Evolutionary conservation across 2,329 filamentous ascomycete species (phyloP).

Genomic region (Intubia oerlemansii): DNA sequence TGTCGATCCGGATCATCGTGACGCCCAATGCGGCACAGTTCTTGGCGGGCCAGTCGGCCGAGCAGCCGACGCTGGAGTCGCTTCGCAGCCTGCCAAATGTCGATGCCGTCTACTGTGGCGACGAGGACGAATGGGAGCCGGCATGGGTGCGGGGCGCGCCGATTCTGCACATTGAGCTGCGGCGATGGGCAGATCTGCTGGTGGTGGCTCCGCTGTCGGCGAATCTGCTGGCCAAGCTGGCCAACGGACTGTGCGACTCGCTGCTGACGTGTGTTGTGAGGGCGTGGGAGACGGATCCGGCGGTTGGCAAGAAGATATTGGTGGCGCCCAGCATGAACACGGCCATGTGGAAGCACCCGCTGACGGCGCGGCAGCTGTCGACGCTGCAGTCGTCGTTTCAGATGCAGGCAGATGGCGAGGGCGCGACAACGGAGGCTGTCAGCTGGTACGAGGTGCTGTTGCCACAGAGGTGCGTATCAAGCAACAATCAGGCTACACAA

Average conservation of each 20-base stretch:
- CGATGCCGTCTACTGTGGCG: conserved; percentile 61
- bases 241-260: conserved; percentile 54
- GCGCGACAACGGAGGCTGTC: neutral
- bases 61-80: conserved; percentile 49
- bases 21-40: conserved; percentile 57
- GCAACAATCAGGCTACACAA: no score
- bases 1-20: conserved; percentile 73
- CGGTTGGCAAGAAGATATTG: conserved; percentile 42
- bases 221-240: conserved; percentile 71
- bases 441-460: conserved; percentile 48
- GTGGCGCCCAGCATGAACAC: conserved; percentile 66
- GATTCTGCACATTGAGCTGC: conserved; percentile 79
- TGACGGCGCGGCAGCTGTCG: conserved; percentile 51
- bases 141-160: conserved; percentile 60
- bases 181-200: conserved; percentile 59
- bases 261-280: conserved; percentile 54
- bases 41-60: conserved; percentile 49
- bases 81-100: conserved; percentile 46
- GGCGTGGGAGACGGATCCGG: conserved; percentile 67
- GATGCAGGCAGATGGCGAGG: conserved; percentile 10
- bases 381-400: conserved; percentile 60
- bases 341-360: conserved; percentile 72
- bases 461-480: conserved; percentile 35
- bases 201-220: conserved; percentile 65
- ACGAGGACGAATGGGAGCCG: conserved; percentile 57